Evolutionary conservation across 129 eudicot species (phyloP), one percentile per base, ranked within the genome.

Genomic region (Flaveria sonorensis): DNA sequence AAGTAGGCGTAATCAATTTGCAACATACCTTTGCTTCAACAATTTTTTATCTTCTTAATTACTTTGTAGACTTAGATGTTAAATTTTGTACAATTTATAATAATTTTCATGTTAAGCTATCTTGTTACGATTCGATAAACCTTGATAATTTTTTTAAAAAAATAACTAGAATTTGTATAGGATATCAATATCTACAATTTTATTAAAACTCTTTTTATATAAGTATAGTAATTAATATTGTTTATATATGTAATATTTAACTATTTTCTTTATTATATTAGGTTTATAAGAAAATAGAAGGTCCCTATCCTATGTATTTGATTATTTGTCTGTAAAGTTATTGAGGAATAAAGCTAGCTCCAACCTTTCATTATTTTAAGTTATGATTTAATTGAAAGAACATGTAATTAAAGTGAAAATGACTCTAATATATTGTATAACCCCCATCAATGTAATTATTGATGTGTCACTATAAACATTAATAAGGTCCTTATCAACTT

Each of bases 291-390:
- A 28, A 62, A 62, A 62, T 30, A 59, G 26, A 42, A 43, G 75
- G 74, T 61, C 75, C 62, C 77, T 71, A 78, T 78, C 71, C 63
- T 78, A 56, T 13, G 62, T 24, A 56, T 70, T 78, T 46, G 48
- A 30, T 28, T 19, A 28, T 62, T 62, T 28, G 68, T 36, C 68
- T 30, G 45, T 28, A 62, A 61, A 78, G 82, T 79, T 64, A 48
- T 59, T 18, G 72, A 61, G 82, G 82, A 79, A 79, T 79, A 79
- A 79, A 79, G 82, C 77, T 60, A 71, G 72, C 56, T 79, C 56
- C 53, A 61, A 70, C 65, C 60, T 79, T 61, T 32, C n/a, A 30
- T 18, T 70, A 70, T 67, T 39, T 21, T 52, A 67, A 43, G 26
- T 23, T 16, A 51, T 14, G 45, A 21, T 65, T 20, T 19, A 59